Evolutionary conservation across 2,329 filamentous ascomycete genomes (phyloP).

Genomic region (Davidsoniella virescens): DNA sequence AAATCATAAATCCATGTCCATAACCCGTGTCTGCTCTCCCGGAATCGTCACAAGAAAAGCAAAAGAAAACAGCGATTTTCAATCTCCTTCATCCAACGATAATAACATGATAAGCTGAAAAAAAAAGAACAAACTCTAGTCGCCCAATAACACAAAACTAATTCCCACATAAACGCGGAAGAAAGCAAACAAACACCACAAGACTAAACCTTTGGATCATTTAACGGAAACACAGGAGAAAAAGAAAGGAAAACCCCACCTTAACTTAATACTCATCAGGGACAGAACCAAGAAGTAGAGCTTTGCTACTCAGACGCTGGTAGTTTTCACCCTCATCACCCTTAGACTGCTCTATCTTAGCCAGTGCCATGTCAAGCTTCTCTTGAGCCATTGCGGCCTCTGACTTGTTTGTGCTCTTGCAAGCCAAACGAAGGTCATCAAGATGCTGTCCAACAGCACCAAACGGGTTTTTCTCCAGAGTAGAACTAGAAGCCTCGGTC

Average conservation of each 20-base stretch:
- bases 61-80: no score
- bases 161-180: no score
- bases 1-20: no score
- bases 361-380: not conserved
- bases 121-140: no score
- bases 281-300: not conserved
- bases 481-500: no score
- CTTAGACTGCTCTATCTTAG: not conserved
- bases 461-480: not conserved
- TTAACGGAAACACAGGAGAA: not conserved
- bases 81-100: no score
- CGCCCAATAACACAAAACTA: no score
- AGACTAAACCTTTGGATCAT: no score
- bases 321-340: not conserved
- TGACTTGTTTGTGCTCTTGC: not conserved
- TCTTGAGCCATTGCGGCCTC: not conserved
- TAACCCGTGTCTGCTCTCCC: no score
- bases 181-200: no score
- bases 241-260: not conserved
- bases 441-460: slow-evolving; percentile 3
- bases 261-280: not conserved
- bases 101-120: no score
- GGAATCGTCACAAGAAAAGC: no score
- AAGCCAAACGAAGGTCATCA: not conserved
- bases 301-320: not conserved